Base-by-base conservation (phyloP, 148 eudicot genomes). In the Rheum nobile region DNA sequence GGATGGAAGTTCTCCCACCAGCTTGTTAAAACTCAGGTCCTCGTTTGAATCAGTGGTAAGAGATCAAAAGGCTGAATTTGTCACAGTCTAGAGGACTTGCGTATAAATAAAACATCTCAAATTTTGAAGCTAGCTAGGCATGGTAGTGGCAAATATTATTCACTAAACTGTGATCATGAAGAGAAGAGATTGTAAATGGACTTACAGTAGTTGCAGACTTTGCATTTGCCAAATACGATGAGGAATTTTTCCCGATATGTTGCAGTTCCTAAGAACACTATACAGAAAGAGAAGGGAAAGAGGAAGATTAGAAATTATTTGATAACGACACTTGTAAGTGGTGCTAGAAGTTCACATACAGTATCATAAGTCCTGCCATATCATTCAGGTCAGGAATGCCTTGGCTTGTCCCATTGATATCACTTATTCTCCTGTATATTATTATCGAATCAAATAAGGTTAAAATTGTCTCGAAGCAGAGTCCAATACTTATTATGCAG, bases 181-280 rank as follows among this genome's bases (percentile, higher is more conserved):
- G 65, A 26, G 32, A 57, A 22, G 2, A 26, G 11, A 57, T 57
- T 21, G 65, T 57, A 57, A 57, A 57, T 9, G 65, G 42, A 86
- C 96, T 90, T 81, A 90, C 96, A 90, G 75, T 83, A 85, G 72
- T 39, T 39, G 52, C 71, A 90, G 63, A 73, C 57, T 11, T n/a
- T 61, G 59, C 72, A 88, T 69, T 65, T 67, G 75, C 92, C 92
- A 90, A 10, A 90, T 14, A 67, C 85, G 87, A 34, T 42, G 72
- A 48, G 92, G 96, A 50, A 90, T 83, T 79, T 79, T 85, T 75
- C 96, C 96, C 71, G 84, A 67, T 55, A 91, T 78, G 67, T 84
- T 88, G 77, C 96, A 91, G 74, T 79, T 91, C 75, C 91, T 88
- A 75, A 91, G 79, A 61, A 91, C 80, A 80, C 96, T 91, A 46